These are phyloP conservation scores for Diaporthe destruens DNA, from an alignment of 2,329 filamentous ascomycete species.

Conservation along the genomic window DNA sequence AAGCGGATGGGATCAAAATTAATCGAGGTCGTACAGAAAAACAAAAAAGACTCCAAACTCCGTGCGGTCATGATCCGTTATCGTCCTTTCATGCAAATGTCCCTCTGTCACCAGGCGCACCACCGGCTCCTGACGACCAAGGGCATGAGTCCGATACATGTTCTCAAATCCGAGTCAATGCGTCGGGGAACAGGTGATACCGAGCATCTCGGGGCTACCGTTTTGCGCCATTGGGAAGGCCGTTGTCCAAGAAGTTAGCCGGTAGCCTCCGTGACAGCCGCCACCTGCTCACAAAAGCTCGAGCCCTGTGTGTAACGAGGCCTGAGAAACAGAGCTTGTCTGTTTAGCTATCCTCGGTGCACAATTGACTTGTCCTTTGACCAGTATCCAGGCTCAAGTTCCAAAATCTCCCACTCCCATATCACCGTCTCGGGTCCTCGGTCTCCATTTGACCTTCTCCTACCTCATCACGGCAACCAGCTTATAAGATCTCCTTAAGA, in stretches of 20 bases:
- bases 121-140: conserved; percentile 21
- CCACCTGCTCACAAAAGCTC: neutral
- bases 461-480: neutral
- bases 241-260: neutral
- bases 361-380: neutral
- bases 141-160: conserved; percentile 4
- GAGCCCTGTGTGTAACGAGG: neutral
- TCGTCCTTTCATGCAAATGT: conserved; percentile 37
- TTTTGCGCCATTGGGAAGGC: neutral
- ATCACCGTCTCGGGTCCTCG: neutral
- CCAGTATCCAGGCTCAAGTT: neutral
- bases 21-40: conserved; percentile 18
- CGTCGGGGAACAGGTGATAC: neutral
- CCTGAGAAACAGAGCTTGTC: conserved; percentile 1
- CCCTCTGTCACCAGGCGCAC: conserved; percentile 14
- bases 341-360: neutral
- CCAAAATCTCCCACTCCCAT: conserved; percentile 19
- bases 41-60: conserved; percentile 35
- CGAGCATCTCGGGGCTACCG: neutral
- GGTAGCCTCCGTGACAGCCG: neutral
- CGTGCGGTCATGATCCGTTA: conserved; percentile 41
- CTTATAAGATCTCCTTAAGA: conserved; percentile 81
- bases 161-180: conserved; percentile 1
- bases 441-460: neutral
- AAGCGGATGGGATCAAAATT: conserved; percentile 14